Conservation (phyloP, 805 yeast genomes). For the Spencermartinsiella europaea region DNA sequence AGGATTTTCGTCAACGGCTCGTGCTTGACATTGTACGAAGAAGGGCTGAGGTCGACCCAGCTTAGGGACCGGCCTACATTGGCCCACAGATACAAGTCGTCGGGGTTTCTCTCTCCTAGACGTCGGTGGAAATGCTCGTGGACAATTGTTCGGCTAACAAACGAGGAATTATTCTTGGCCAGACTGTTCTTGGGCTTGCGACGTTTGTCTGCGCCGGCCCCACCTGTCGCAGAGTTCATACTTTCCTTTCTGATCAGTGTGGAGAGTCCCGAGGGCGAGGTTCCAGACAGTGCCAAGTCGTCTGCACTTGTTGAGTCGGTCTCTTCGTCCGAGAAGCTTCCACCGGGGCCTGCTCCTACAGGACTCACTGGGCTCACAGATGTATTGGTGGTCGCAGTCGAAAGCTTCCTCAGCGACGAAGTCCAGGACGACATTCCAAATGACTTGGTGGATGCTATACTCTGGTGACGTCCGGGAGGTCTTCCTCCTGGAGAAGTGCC, state of each 20-base stretch:
- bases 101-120: slow-evolving; percentile 25
- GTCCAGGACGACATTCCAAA: slow-evolving; percentile 16
- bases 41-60: slow-evolving; percentile 29
- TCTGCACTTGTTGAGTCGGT: slow-evolving; percentile 1
- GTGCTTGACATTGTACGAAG: slow-evolving; percentile 19
- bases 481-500: slow-evolving; percentile 2
- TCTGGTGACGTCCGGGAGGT: background rate
- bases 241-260: background rate
- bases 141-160: slow-evolving; percentile 33
- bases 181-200: slow-evolving; percentile 33
- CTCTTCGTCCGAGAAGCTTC: slow-evolving; percentile 3
- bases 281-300: background rate
- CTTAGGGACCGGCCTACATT: slow-evolving; percentile 33
- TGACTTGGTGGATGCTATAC: slow-evolving; percentile 9
- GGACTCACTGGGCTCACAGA: background rate
- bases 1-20: slow-evolving; percentile 37
- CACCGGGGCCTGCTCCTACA: background rate
- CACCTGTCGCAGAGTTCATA: background rate
- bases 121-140: slow-evolving; percentile 32
- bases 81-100: slow-evolving; percentile 29
- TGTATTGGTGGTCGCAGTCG: slow-evolving; percentile 4
- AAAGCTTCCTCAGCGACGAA: slow-evolving; percentile 12
- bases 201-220: slow-evolving; percentile 11
- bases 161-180: slow-evolving; percentile 36
- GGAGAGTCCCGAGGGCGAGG: slow-evolving; percentile 1